Base-by-base conservation (phyloP, 495 filamentous ascomycete genomes). In the Neurospora sp. region DNA sequence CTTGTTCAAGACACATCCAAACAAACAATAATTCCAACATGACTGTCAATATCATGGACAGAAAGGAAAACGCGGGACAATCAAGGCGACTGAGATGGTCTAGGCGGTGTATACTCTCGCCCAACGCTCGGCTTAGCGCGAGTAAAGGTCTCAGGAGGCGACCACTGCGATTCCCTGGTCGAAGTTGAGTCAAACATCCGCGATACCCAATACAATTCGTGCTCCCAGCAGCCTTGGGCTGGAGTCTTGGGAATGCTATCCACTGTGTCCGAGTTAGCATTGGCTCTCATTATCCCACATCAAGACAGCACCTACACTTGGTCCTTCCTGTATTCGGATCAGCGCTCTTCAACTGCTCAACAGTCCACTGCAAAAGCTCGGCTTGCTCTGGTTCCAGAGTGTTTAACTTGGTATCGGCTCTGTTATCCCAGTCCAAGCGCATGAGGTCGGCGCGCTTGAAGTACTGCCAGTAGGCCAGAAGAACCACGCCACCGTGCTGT, bases 381-480 rank as follows among this genome's bases (percentile, higher is more conserved):
- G 70, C 8, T 46, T 81, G 76, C 12, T 75, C 38, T 10, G 71
- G 62, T 8, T 72, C 70, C n/a, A 80, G 69, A n/a, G n/a, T 44
- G 71, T 39, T 72, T 41, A 79, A 35, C 2, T 75, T 27, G 2
- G 74, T 71, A 27, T 74, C 69, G 16, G 14, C 59, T 3, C 40
- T 23, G 1, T 75, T 35, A 7, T 74, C 70, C 79, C 79, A 78
- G 42, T 78, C 40, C 4, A 75, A 7, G 27, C 69, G 72, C 69
- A 77, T 69, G n/a, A 79, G 66, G 20, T 81, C 79, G n/a, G 72
- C 72, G 8, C 78, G 75, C 59, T 77, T 77, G 70, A 74, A 81
- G 69, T 80, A 81, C 3, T 74, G 74, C 79, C 79, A 81, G 40
- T 80, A 54, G 3, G 73, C 73, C 37, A 81, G 70, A 16, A 81